phyloP scores from a whole-genome alignment of 306 rosid species.

The Vicia sativa region DNA sequence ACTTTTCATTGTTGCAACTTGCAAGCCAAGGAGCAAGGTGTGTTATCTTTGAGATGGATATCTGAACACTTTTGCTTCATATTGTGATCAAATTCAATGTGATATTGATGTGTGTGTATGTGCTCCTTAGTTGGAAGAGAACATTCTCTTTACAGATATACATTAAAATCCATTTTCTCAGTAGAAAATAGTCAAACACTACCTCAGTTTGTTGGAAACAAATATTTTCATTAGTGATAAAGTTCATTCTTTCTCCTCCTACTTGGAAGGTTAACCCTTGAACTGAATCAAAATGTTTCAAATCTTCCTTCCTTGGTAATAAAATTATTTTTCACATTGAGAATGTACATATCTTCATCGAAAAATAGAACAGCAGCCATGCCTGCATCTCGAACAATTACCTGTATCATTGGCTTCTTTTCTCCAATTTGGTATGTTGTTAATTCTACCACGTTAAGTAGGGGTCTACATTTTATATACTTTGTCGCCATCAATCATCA shows the following conservation, averaged over 20 bases:
- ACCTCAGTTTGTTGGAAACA: neutral
- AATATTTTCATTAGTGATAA: conserved; percentile 6
- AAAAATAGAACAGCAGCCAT: conserved; percentile 50
- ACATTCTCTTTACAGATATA: neutral
- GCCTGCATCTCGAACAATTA: conserved; percentile 50
- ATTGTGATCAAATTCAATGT: neutral
- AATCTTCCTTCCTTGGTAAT: conserved; percentile 65
- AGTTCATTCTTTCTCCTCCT: neutral
- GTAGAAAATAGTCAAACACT: neutral
- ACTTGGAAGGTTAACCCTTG: conserved; percentile 25
- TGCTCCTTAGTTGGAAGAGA: neutral
- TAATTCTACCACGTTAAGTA: conserved; percentile 69
- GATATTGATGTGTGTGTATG: neutral
- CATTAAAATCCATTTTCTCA: neutral
- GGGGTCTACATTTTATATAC: conserved; percentile 68
- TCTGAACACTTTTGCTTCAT: neutral
- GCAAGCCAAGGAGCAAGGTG: too few species aligned
- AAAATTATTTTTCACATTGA: conserved; percentile 63
- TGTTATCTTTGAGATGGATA: neutral
- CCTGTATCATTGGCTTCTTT: conserved; percentile 62
- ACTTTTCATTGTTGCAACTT: too few species aligned
- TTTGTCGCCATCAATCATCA: conserved; percentile 31
- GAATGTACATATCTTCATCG: conserved; percentile 66
- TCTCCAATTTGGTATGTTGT: conserved; percentile 65
- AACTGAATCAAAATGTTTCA: conserved; percentile 16